A percentile compares a stretch with the other conserved stretches of the same genome.
Conservation (phyloP, 257 asterid species). For the Echium plantagineum region DNA sequence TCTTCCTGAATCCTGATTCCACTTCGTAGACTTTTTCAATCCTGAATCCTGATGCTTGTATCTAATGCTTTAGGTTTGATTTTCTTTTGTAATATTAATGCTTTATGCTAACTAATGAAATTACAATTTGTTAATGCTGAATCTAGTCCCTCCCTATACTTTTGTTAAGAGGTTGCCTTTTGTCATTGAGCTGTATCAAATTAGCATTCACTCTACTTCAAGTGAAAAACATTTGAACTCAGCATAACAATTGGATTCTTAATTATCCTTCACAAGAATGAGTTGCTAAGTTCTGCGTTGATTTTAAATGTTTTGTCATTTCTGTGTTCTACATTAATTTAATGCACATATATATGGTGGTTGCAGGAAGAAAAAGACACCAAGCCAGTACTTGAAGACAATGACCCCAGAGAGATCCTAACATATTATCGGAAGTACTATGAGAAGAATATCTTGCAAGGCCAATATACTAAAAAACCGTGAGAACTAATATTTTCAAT, state of each 20-base stretch:
- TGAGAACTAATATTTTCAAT: slow-evolving; percentile 24
- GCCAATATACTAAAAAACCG: slow-evolving; percentile 83
- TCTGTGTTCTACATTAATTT: slow-evolving; percentile 8
- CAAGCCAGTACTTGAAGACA: slow-evolving; percentile 33
- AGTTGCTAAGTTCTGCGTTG: neutral
- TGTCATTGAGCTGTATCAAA: neutral
- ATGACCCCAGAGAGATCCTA: slow-evolving; percentile 65
- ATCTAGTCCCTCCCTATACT: neutral
- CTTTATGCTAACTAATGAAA: neutral
- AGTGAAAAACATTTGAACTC: neutral
- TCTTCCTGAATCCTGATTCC: too few species aligned
- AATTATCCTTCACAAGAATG: neutral
- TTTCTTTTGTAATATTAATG: neutral
- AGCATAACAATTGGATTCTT: neutral
- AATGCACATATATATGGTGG: slow-evolving; percentile 14
- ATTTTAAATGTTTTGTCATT: neutral
- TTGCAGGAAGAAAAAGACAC: slow-evolving; percentile 70
- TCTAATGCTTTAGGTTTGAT: neutral
- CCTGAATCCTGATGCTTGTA: neutral
- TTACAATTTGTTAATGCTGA: neutral
- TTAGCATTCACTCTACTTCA: neutral
- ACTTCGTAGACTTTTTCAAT: too few species aligned
- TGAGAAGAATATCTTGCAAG: slow-evolving; percentile 63
- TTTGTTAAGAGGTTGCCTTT: neutral
- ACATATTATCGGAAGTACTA: slow-evolving; percentile 58